A percentile compares a stretch with the other conserved stretches of the same genome.
Conservation (phyloP, 2,329 filamentous ascomycete species). For the Xylariales sp. region DNA sequence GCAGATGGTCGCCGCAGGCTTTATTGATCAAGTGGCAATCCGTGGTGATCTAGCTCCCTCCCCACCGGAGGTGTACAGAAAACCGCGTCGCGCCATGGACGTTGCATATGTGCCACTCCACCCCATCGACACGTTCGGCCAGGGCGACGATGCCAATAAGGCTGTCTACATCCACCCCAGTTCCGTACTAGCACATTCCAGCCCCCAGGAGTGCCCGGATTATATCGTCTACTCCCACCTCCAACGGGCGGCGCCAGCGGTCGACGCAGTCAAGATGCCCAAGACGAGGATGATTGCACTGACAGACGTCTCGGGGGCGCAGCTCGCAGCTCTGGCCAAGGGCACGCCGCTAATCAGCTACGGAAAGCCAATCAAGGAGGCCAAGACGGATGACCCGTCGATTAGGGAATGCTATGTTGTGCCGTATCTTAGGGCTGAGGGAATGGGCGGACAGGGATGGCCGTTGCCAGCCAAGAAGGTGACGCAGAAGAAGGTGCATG, state of each 20-base stretch:
- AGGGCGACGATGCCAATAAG: slow-evolving; percentile 46
- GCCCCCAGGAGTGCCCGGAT: slow-evolving; percentile 70
- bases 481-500: slow-evolving; percentile 67
- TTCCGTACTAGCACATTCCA: slow-evolving; percentile 69
- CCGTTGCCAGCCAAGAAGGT: slow-evolving; percentile 82
- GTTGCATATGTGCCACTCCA: slow-evolving; percentile 87
- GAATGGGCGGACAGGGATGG: slow-evolving; percentile 67
- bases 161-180: slow-evolving; percentile 85
- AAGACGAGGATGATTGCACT: slow-evolving; percentile 87
- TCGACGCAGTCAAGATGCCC: slow-evolving; percentile 49
- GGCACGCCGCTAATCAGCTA: slow-evolving; percentile 80
- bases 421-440: slow-evolving; percentile 68
- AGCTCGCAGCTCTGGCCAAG: slow-evolving; percentile 74
- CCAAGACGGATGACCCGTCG: slow-evolving; percentile 42
- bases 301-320: slow-evolving; percentile 69
- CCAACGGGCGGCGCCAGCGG: slow-evolving; percentile 57
- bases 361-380: slow-evolving; percentile 88
- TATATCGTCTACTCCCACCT: slow-evolving; percentile 87
- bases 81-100: slow-evolving; percentile 81
- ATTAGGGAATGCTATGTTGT: slow-evolving; percentile 78
- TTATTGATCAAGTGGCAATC: slow-evolving; percentile 91
- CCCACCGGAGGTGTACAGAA: slow-evolving; percentile 61
- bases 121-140: slow-evolving; percentile 48
- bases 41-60: slow-evolving; percentile 79
- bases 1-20: slow-evolving; percentile 86